These are phyloP conservation scores for Eustoma russellianum DNA, from an alignment of 257 asterid genomes.

Conservation along the genomic window DNA sequence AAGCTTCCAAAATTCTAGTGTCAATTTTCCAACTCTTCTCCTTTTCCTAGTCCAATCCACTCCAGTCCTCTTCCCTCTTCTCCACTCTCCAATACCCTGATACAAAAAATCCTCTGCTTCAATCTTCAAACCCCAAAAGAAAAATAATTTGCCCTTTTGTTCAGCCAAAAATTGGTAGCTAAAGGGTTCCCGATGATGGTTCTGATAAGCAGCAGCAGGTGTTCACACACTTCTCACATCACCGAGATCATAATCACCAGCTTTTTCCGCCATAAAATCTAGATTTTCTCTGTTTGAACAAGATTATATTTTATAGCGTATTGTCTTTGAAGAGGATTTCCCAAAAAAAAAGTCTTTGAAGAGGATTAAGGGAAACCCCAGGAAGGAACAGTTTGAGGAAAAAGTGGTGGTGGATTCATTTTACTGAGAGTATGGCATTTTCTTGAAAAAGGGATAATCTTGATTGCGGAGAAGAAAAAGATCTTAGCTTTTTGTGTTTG, in stretches of 20 bases:
- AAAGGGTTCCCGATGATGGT: constrained; percentile 23
- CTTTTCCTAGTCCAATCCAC: too few relatives aligned
- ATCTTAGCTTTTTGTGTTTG: too few relatives aligned
- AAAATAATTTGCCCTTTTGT: neutral
- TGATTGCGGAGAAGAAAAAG: too few relatives aligned
- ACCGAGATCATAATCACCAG: constrained; percentile 66
- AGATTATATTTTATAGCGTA: neutral
- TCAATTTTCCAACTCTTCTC: neutral
- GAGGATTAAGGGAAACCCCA: neutral
- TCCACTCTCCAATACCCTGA: neutral
- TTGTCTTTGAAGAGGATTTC: too few relatives aligned
- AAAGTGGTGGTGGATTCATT: neutral
- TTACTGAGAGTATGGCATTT: constrained; percentile 19
- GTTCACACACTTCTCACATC: constrained; percentile 62
- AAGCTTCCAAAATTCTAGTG: neutral
- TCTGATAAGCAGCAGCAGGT: constrained; percentile 37
- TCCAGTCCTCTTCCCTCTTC: neutral
- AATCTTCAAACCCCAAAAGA: neutral
- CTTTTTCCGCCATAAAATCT: constrained; percentile 70
- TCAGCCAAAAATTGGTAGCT: constrained; percentile 4
- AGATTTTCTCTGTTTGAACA: neutral
- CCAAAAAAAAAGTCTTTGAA: too few relatives aligned
- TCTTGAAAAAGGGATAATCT: constrained; percentile 11
- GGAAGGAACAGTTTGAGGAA: neutral
- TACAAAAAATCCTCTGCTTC: neutral